phyloP scores from a whole-genome alignment of 805 yeast genomes.

The Blastobotrys attinorum region DNA sequence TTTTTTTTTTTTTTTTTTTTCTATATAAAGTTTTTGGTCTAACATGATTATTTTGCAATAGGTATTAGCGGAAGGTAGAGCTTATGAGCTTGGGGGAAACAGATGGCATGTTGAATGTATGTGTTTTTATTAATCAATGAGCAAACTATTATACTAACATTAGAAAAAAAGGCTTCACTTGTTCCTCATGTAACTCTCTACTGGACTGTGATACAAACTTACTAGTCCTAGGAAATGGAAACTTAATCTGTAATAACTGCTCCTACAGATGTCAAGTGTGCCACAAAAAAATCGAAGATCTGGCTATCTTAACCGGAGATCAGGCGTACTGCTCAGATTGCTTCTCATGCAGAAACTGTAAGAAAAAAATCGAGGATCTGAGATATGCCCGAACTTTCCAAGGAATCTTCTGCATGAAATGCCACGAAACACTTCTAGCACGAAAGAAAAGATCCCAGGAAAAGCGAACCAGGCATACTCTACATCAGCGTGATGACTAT shows the following conservation, averaged over 20 bases:
- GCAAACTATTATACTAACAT: neutral
- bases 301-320: slow-evolving; percentile 91
- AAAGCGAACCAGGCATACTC: neutral
- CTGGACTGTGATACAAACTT: slow-evolving; percentile 86
- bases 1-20: slow-evolving; percentile 1
- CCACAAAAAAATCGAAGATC: slow-evolving; percentile 77
- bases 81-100: slow-evolving; percentile 79
- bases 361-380: slow-evolving; percentile 75
- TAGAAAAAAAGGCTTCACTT: slow-evolving; percentile 45
- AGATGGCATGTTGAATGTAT: slow-evolving; percentile 90
- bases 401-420: slow-evolving; percentile 86
- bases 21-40: neutral
- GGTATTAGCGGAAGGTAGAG: slow-evolving; percentile 80
- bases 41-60: too few species aligned
- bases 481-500: neutral
- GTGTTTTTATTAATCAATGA: slow-evolving; percentile 6
- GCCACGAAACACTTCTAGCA: slow-evolving; percentile 77
- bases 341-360: slow-evolving; percentile 84
- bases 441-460: slow-evolving; percentile 38
- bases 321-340: slow-evolving; percentile 90
- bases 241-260: slow-evolving; percentile 81
- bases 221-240: slow-evolving; percentile 87
- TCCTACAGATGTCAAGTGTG: slow-evolving; percentile 87
- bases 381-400: slow-evolving; percentile 88
- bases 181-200: slow-evolving; percentile 72